A percentile compares a stretch with the other conserved stretches of the same genome.
These are phyloP conservation scores for Kurtzmaniella quercitrusa DNA, from an alignment of 1,139 yeast genomes.

Conservation along the genomic window DNA sequence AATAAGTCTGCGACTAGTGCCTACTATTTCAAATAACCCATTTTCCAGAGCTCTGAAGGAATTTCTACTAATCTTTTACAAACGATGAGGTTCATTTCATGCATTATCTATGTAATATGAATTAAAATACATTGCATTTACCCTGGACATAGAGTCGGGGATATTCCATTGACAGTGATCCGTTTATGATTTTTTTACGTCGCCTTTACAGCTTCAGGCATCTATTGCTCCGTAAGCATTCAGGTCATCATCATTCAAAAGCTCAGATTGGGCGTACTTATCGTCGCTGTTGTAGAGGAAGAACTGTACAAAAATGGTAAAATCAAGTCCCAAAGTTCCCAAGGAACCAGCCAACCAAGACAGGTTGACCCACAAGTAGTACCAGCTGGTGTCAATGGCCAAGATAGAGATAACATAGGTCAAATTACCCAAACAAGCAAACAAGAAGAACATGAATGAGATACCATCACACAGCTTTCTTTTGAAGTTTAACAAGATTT, in stretches of 20 bases:
- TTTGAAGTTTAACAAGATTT: slow-evolving; percentile 72
- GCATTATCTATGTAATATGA: no score
- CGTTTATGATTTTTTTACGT: no score
- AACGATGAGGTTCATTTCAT: no score
- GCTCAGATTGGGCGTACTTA: not conserved
- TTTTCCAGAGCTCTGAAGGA: no score
- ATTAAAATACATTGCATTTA: no score
- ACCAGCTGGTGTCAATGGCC: slow-evolving; percentile 64
- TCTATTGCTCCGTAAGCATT: not conserved
- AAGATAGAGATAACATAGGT: slow-evolving; percentile 85
- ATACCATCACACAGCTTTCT: slow-evolving; percentile 92
- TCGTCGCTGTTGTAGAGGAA: slow-evolving; percentile 59
- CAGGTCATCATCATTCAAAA: slow-evolving; percentile 9
- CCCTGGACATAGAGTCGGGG: no score
- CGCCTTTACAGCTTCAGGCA: not conserved
- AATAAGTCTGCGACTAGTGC: no score
- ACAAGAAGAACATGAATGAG: slow-evolving; percentile 82
- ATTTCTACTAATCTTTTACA: no score
- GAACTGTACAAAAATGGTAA: slow-evolving; percentile 81
- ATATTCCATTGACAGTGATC: no score
- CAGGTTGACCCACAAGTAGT: slow-evolving; percentile 72
- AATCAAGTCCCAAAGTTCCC: slow-evolving; percentile 83
- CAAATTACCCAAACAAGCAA: slow-evolving; percentile 89
- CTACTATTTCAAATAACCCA: no score
- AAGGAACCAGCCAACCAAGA: slow-evolving; percentile 92